Evolutionary conservation across 2,329 filamentous ascomycete species (phyloP), one percentile per base, ranked within the genome.

Genomic region (Aspergillus nomiae): DNA sequence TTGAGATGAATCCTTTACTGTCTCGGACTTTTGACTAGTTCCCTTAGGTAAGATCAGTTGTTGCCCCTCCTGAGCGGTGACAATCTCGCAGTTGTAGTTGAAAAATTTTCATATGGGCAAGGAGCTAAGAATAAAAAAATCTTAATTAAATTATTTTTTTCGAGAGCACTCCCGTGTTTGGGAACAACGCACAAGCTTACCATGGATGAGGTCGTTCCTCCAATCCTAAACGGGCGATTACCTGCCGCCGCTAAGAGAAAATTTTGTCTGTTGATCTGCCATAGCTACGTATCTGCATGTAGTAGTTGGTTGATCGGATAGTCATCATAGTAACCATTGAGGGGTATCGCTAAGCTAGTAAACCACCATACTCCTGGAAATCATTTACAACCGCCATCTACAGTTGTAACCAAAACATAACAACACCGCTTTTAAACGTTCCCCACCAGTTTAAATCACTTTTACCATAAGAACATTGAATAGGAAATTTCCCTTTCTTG

Each of bases 181-280:
- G 45, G 38, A 59, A 41, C 51, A 41, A 64, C 53, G n/a, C 56
- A 34, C 51, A 61, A 63, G 59, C 63, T 63, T 63, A 67, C 65
- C 61, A 61, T 65, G 61, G 58, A 53, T 56, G 14, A 21, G 34
- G 26, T 21, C 36, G 24, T 32, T 43, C 30, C 28, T 34, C 61
- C 65, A 65, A 65, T 63, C 65, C 63, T 30, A 54, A 63, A 57
- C 34, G 43, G 59, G 56, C 54, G 54, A 62, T 67, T 65, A 59
- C 57, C 57, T 62, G 56, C 63, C 58, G 56, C 61, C 61, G 56
- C 58, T 62, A 62, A 62, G 48, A 54, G 24, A 62, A 64, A 62
- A 58, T 51, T 59, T 58, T 59, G 30, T 48, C 26, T 53, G 46
- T 58, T 63, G 59, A 59, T 65, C 61, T 61, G 56, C 59, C 62